phyloP scores from a whole-genome alignment of 1,139 yeast species.

The Tardiomyces depauwii region DNA sequence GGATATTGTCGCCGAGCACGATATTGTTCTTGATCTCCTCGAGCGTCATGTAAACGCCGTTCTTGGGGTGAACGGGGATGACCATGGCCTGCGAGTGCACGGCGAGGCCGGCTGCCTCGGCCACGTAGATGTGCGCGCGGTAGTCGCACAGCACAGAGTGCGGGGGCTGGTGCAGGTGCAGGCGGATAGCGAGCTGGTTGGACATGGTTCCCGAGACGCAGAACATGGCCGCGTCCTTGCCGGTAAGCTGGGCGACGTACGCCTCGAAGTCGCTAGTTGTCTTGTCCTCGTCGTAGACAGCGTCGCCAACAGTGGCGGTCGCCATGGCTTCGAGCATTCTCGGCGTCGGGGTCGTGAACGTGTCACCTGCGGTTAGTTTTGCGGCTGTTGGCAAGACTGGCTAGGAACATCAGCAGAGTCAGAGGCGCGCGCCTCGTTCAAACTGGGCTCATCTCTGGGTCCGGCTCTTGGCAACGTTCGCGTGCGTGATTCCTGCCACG shows the following conservation, averaged over 20 bases:
- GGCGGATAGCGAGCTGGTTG: slow-evolving; percentile 76
- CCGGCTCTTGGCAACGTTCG: too few species aligned
- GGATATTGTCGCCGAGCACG: slow-evolving; percentile 73
- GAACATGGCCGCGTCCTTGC: slow-evolving; percentile 73
- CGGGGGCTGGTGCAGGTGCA: slow-evolving; percentile 78
- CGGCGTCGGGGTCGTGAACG: slow-evolving; percentile 84
- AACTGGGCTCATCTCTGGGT: too few species aligned
- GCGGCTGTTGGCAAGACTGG: too few species aligned
- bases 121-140: slow-evolving; percentile 71
- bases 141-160: slow-evolving; percentile 74
- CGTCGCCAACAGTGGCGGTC: slow-evolving; percentile 65
- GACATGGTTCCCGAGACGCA: slow-evolving; percentile 89
- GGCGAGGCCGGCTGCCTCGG: slow-evolving; percentile 89
- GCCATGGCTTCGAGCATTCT: slow-evolving; percentile 58
- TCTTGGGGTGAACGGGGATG: slow-evolving; percentile 64
- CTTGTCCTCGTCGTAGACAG: slow-evolving; percentile 78
- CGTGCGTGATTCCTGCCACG: too few species aligned
- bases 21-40: slow-evolving; percentile 61
- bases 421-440: too few species aligned
- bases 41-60: slow-evolving; percentile 65
- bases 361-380: slow-evolving; percentile 34
- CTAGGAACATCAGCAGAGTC: too few species aligned
- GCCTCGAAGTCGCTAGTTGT: slow-evolving; percentile 56
- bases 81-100: slow-evolving; percentile 89
- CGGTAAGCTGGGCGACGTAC: slow-evolving; percentile 58